Percentiles rank a stretch among this genome's conserved stretches.
Conservation (phyloP, 495 filamentous ascomycete genomes). For the Penicillium canescens region DNA sequence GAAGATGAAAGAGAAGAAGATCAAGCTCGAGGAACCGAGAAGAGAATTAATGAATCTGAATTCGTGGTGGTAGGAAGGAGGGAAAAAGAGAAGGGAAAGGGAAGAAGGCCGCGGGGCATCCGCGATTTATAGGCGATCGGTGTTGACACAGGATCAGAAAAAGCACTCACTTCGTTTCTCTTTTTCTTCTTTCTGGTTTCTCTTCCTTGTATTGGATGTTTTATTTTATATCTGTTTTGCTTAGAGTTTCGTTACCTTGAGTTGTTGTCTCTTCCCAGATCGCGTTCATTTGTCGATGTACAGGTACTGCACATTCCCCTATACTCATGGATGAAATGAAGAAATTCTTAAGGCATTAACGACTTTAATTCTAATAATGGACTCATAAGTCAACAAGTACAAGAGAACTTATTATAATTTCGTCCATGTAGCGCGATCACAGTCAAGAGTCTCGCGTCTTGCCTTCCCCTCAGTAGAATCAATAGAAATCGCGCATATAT, state of each 20-base stretch:
- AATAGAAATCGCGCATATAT: conserved; percentile 20
- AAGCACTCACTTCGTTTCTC: conserved; percentile 19
- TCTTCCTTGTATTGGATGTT: conserved; percentile 14
- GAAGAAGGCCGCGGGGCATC: conserved; percentile 49
- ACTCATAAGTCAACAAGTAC: no score
- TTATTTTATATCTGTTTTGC: conserved; percentile 7
- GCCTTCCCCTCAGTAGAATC: conserved; percentile 12
- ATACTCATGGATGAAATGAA: neutral
- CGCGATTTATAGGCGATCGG: conserved; percentile 52
- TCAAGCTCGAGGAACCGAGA: conserved; percentile 14
- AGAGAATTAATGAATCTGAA: conserved; percentile 15
- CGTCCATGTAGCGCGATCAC: no score
- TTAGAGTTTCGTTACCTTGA: neutral
- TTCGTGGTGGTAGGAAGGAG: conserved; percentile 12
- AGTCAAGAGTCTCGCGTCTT: neutral
- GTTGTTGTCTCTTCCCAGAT: neutral
- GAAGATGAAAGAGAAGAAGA: conserved; percentile 15
- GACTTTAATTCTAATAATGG: conserved; percentile 15
- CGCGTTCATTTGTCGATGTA: neutral
- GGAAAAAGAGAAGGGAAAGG: conserved; percentile 38
- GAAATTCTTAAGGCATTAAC: conserved; percentile 17
- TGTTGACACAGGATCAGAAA: conserved; percentile 47
- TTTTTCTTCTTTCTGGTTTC: conserved; percentile 9
- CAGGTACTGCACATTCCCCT: conserved; percentile 18
- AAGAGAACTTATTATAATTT: no score